phyloP scores from a whole-genome alignment of 805 yeast species.

The Candida yuanshanica region DNA sequence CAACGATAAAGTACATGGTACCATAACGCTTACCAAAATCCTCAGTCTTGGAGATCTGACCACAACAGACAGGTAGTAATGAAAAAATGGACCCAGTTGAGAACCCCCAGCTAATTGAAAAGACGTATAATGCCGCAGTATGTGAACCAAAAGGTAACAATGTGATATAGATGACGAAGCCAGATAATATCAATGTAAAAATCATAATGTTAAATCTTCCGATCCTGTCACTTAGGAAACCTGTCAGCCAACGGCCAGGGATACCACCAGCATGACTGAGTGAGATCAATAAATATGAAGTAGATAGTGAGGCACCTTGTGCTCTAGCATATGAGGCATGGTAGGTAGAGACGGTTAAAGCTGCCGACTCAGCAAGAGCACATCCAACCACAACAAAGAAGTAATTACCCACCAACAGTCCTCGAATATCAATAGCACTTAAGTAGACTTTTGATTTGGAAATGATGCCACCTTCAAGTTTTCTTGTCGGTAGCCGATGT shows the following conservation, averaged over 20 bases:
- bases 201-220: conserved; percentile 54
- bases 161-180: conserved; percentile 28
- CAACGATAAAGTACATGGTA: conserved; percentile 52
- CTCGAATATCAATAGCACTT: conserved; percentile 28
- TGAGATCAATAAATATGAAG: conserved; percentile 41
- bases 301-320: conserved; percentile 34
- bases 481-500: conserved; percentile 34
- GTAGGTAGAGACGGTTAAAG: conserved; percentile 41
- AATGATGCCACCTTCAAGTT: conserved; percentile 20
- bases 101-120: conserved; percentile 46
- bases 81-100: conserved; percentile 50
- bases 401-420: conserved; percentile 40
- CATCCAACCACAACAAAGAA: conserved; percentile 37
- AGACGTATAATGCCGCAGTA: conserved; percentile 33
- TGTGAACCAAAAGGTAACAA: conserved; percentile 34
- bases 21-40: conserved; percentile 51
- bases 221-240: conserved; percentile 33
- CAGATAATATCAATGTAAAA: conserved; percentile 25
- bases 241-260: conserved; percentile 40
- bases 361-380: conserved; percentile 41
- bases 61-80: conserved; percentile 52
- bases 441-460: conserved; percentile 23
- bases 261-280: conserved; percentile 36
- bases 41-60: conserved; percentile 48
- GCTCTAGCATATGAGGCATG: conserved; percentile 45